Evolutionary conservation across 306 rosid species (phyloP).

Genomic region (Potentilla sterilis): DNA sequence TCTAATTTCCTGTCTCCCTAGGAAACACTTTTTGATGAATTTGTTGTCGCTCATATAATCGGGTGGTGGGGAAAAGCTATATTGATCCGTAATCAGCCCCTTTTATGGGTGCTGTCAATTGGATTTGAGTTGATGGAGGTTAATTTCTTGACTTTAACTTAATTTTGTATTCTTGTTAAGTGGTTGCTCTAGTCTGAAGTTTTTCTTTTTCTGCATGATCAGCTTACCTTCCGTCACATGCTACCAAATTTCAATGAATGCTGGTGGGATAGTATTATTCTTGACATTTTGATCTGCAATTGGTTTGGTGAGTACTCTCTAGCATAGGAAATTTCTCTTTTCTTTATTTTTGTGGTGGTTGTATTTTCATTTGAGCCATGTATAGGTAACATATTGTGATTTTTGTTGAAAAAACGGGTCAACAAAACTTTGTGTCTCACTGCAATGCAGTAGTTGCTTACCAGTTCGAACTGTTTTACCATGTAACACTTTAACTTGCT

Average conservation of each 20-base stretch:
- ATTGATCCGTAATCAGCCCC: constrained; percentile 97
- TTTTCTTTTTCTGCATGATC: constrained; percentile 32
- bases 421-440: not conserved
- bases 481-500: not conserved
- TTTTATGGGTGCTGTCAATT: constrained; percentile 88
- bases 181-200: constrained; percentile 15
- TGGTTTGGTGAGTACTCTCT: constrained; percentile 83
- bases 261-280: constrained; percentile 99
- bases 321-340: not conserved
- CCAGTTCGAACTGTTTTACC: not conserved
- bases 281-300: constrained; percentile 93
- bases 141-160: constrained; percentile 23
- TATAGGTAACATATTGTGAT: not conserved
- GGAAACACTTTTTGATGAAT: constrained; percentile 98
- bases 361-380: not conserved
- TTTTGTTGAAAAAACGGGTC: not conserved
- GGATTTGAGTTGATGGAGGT: constrained; percentile 99
- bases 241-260: constrained; percentile 96
- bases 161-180: constrained; percentile 1
- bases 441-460: not conserved
- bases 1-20: constrained; percentile 21
- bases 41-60: constrained; percentile 91
- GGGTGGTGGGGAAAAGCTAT: constrained; percentile 99
- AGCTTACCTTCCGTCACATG: constrained; percentile 98
- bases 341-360: not conserved